Base-by-base conservation (phyloP, 108 stramenopile species). In the Fragilariopsis cylindrus region DNA sequence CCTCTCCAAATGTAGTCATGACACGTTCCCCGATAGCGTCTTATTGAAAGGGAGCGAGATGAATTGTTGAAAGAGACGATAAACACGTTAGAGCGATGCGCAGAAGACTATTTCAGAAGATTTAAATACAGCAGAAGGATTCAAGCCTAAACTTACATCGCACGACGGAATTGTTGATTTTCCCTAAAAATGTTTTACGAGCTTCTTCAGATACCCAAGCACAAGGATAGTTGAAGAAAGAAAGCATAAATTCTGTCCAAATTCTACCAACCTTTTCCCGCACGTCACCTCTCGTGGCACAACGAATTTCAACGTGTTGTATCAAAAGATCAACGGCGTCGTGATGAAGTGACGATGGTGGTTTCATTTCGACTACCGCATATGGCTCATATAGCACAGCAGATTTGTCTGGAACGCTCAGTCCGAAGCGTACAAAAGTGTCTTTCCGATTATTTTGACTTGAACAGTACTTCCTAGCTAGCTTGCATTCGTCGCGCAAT, bases 161-260 rank as follows among this genome's bases (percentile, higher is more conserved):
- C 62, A 84, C 88, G 46, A 80, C 67, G 56, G 58, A 48, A n/a
- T 71, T 50, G 57, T 42, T 75, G 19, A 75, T 57, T 48, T 78
- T 73, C 41, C 80, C 76, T 18, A 48, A 16, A 58, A 67, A 72
- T 45, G 81, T 85, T 45, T 82, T 58, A 5, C 81, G 70, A 19
- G 72, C 47, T 71, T 84, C 87, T 16, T 84, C 76, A 21, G 70
- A n/a, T 5, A 89, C 63, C 82, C 84, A 89, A 21, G 79, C 45
- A 41, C 56, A 46, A n/a, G 91, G 85, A 60, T 87, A 84, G 16
- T 72, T 75, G 71, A 92, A 94, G 85, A 87, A 92, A n/a, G 87
- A 85, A 43, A 85, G 76, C 45, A 94, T 81, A 67, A 92, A 90
- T 69, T 90, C 88, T 13, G 83, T 76, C 93, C 91, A 94, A 43